phyloP scores from a whole-genome alignment of 371 early-diverging fungal species.

The Actinomortierella wolfii region DNA sequence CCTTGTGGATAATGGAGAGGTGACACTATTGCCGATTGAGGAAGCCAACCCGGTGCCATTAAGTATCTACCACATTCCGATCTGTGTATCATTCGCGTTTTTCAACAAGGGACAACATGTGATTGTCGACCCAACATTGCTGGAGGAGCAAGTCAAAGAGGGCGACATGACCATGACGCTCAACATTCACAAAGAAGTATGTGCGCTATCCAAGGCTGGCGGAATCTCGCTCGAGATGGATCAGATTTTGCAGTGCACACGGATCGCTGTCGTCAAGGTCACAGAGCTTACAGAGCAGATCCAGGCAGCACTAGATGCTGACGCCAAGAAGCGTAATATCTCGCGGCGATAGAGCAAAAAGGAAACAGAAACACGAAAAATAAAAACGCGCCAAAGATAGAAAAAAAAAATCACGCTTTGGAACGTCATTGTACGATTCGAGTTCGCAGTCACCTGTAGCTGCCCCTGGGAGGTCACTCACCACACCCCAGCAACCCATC shows the following conservation, averaged over 20 bases:
- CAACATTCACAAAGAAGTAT: constrained; percentile 91
- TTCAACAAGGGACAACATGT: constrained; percentile 79
- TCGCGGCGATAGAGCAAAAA: background rate
- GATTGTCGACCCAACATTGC: constrained; percentile 83
- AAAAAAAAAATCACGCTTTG: too few species aligned
- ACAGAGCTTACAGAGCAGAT: constrained; percentile 75
- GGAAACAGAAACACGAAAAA: constrained; percentile 21
- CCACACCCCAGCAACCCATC: too few species aligned
- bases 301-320: constrained; percentile 63
- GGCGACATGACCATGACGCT: constrained; percentile 88
- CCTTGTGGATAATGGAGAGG: constrained; percentile 87
- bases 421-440: too few species aligned
- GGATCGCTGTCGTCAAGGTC: constrained; percentile 77
- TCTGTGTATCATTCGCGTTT: constrained; percentile 90
- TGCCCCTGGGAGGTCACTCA: too few species aligned
- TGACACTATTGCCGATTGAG: constrained; percentile 50
- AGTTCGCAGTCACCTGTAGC: too few species aligned
- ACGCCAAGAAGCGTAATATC: constrained; percentile 31
- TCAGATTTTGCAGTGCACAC: constrained; percentile 75
- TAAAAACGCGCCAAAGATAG: constrained; percentile 1
- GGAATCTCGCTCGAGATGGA: constrained; percentile 75
- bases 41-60: constrained; percentile 90
- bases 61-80: constrained; percentile 92
- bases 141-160: constrained; percentile 84
- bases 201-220: constrained; percentile 91